Conservation (phyloP, 305 asterid genomes). For the Lippia alba region DNA sequence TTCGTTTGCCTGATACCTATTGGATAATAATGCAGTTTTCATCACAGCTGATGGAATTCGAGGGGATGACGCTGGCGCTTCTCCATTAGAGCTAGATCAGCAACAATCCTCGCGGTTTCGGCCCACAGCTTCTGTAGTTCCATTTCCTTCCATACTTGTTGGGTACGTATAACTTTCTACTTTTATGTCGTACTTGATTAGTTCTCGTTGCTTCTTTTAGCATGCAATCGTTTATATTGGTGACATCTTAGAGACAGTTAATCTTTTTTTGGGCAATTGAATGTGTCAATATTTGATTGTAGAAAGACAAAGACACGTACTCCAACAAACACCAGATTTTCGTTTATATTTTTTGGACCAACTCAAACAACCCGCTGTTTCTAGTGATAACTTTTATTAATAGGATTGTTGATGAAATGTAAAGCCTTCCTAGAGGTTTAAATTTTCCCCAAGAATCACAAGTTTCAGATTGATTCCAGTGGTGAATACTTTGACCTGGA, state of each 20-base stretch:
- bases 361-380: not conserved
- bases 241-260: too few species aligned
- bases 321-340: not conserved
- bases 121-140: conserved; percentile 88
- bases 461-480: conserved; percentile 15
- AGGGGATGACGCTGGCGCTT: conserved; percentile 67
- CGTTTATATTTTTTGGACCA: not conserved
- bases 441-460: not conserved
- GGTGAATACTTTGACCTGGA: conserved; percentile 20
- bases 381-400: not conserved
- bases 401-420: not conserved
- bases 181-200: conserved; percentile 6
- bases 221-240: conserved; percentile 16
- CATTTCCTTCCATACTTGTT: conserved; percentile 96
- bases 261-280: not conserved
- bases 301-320: not conserved
- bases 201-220: conserved; percentile 17
- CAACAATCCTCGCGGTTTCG: conserved; percentile 72
- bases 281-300: not conserved
- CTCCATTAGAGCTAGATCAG: conserved; percentile 72
- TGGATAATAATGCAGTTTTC: conserved; percentile 39
- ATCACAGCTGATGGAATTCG: conserved; percentile 71
- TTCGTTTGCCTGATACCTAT: conserved; percentile 31
- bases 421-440: not conserved
- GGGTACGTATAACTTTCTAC: conserved; percentile 64